These are phyloP conservation scores for Chrysosporium keratinophilum DNA, from an alignment of 2,329 filamentous ascomycete genomes.

Conservation along the genomic window DNA sequence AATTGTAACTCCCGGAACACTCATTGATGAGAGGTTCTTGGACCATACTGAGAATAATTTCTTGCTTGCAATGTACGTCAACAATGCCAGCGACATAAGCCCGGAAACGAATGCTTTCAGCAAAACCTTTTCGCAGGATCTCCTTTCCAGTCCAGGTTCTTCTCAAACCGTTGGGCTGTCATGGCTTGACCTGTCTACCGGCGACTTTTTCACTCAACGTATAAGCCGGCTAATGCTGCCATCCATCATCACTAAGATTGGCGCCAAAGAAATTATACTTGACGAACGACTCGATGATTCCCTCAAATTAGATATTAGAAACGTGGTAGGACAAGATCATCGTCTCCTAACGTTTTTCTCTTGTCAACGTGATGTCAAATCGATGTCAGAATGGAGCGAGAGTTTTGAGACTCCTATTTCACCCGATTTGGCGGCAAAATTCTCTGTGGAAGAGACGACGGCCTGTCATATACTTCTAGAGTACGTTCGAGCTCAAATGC, in stretches of 20 bases:
- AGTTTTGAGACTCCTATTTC: constrained; percentile 68
- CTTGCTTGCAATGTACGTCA: constrained; percentile 65
- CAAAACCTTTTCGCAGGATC: constrained; percentile 14
- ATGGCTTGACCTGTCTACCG: constrained; percentile 92
- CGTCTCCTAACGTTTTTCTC: constrained; percentile 65
- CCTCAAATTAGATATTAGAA: constrained; percentile 52
- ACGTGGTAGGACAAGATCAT: constrained; percentile 62
- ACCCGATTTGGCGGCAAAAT: constrained; percentile 42
- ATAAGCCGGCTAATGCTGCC: constrained; percentile 60
- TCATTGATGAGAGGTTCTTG: constrained; percentile 97
- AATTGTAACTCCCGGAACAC: constrained; percentile 83
- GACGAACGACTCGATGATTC: constrained; percentile 51
- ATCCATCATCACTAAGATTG: constrained; percentile 73
- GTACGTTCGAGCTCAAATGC: constrained; percentile 71
- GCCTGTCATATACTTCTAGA: constrained; percentile 74
- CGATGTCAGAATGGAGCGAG: constrained; percentile 56
- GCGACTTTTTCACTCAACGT: constrained; percentile 79
- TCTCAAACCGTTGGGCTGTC: constrained; percentile 59
- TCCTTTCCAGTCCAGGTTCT: constrained; percentile 24
- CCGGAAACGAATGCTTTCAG: constrained; percentile 16
- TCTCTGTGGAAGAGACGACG: constrained; percentile 58
- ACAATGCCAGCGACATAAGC: constrained; percentile 20
- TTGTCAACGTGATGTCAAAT: constrained; percentile 34
- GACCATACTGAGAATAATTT: constrained; percentile 92
- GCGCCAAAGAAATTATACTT: constrained; percentile 74